These are phyloP conservation scores for Globisporangium radiosum DNA, from an alignment of 352 stramenopile genomes.

Conservation along the genomic window DNA sequence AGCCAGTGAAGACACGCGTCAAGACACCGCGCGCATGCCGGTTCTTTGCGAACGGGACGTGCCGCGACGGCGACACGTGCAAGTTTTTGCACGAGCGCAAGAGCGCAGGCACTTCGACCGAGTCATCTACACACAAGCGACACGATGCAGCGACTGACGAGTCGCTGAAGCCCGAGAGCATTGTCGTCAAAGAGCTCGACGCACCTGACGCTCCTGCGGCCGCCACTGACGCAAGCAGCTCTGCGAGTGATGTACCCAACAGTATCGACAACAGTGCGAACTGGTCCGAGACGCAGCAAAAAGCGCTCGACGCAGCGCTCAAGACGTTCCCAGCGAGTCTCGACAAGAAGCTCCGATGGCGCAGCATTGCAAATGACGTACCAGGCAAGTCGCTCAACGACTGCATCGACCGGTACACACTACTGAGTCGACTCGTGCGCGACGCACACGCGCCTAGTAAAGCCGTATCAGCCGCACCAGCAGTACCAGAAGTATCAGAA, in stretches of 20 bases:
- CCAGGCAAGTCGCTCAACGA: conserved; percentile 66
- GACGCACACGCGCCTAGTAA: conserved; percentile 4
- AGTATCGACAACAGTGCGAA: conserved; percentile 10
- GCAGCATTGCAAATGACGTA: conserved; percentile 56
- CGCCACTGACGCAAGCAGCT: no score
- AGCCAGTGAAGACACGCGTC: conserved; percentile 2
- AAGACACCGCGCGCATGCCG: conserved; percentile 22
- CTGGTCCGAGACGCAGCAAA: conserved; percentile 66
- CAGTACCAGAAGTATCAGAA: not conserved
- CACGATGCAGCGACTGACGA: not conserved
- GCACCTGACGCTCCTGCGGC: not conserved
- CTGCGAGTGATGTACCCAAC: no score
- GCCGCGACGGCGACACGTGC: conserved; percentile 33
- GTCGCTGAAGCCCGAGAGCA: no score
- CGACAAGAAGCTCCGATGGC: conserved; percentile 68
- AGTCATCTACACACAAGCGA: not conserved
- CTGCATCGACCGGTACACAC: conserved; percentile 78
- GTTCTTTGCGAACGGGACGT: conserved; percentile 48
- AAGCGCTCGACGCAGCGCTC: conserved; percentile 52
- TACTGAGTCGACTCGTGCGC: conserved; percentile 45
- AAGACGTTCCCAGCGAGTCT: conserved; percentile 68
- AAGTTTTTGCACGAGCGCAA: conserved; percentile 17
- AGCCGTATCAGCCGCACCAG: no score
- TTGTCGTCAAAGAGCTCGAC: not conserved
- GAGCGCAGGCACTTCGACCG: conserved; percentile 6